Evolutionary conservation across 1,284 basidiomycete genomes (phyloP), one percentile per base, ranked within the genome.

Genomic region (Cryptococcus sp.): DNA sequence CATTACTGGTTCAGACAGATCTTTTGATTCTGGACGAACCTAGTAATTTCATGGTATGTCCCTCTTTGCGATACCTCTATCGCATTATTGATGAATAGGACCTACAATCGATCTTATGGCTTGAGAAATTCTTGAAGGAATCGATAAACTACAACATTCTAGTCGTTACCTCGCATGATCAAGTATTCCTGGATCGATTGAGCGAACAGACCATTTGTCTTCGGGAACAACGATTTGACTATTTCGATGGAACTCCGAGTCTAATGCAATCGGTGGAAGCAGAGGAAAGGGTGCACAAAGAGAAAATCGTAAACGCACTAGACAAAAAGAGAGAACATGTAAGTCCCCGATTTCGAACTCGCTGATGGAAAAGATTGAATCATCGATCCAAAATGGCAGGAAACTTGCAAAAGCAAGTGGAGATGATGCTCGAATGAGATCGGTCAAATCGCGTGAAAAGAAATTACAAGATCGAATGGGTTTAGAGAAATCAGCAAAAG

Each of bases 171-270:
- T 83, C 85, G 0, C 87, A 88, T 67, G 86, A 88, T 63, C 82
- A 83, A 45, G 81, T 81, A 25, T 88, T 89, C 63, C 74, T 85
- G 19, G 82, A 86, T 61, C 74, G 77, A 21, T 78, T 86, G 41
- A 80, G 81, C 0, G 80, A 86, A n/a, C 83, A 87, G 63, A 81
- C 83, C 0, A 81, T 88, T 50, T 78, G 83, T 18, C 78, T 88
- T 36, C 80, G 83, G 21, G 76, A 83, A 50, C 75, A 78, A 50
- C 76, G 72, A 16, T 77, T 89, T 2, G 68, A 76, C 11, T 84
- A 85, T 59, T 85, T 84, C 66, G 77, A 80, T 42, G 85, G 85
- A 2, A 76, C 70, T 14, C 69, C 70, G 3, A 49, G 46, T 2
- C 78, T 79, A 16, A 85, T 81, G 69, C 80, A 85, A 58, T 69